These are phyloP conservation scores for Clausena lansium DNA, from an alignment of 345 rosid species.

Conservation along the genomic window DNA sequence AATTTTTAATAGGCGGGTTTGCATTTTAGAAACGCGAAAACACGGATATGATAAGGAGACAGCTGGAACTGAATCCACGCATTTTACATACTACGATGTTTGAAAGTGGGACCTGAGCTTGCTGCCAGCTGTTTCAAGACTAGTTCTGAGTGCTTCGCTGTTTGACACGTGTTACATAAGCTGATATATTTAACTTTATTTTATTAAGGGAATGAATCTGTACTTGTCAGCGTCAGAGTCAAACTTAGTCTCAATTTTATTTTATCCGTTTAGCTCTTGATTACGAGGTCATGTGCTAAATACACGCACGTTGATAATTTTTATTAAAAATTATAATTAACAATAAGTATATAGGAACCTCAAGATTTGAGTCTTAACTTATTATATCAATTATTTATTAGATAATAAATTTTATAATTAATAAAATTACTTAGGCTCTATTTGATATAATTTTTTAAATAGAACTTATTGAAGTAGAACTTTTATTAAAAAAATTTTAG, in stretches of 20 bases:
- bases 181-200: neutral
- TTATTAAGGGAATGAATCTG: neutral
- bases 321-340: no score
- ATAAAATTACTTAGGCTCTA: no score
- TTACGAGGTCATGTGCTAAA: neutral
- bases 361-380: no score
- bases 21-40: slow-evolving; percentile 12
- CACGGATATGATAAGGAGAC: slow-evolving; percentile 33
- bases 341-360: no score
- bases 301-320: no score
- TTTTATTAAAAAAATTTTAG: no score
- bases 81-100: neutral
- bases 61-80: slow-evolving; percentile 20
- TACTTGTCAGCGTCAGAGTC: slow-evolving; percentile 11
- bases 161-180: slow-evolving; percentile 7
- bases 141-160: neutral
- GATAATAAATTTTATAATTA: no score
- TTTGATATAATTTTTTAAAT: no score
- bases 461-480: no score
- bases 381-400: no score
- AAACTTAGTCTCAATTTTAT: neutral
- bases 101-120: neutral
- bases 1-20: neutral
- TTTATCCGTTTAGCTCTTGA: neutral
- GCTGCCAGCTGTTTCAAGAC: slow-evolving; percentile 14